Percentiles rank a stretch among this genome's conserved stretches.
Evolutionary conservation across 345 rosid genomes (phyloP).

Genomic region (Hirschfeldia incana): DNA sequence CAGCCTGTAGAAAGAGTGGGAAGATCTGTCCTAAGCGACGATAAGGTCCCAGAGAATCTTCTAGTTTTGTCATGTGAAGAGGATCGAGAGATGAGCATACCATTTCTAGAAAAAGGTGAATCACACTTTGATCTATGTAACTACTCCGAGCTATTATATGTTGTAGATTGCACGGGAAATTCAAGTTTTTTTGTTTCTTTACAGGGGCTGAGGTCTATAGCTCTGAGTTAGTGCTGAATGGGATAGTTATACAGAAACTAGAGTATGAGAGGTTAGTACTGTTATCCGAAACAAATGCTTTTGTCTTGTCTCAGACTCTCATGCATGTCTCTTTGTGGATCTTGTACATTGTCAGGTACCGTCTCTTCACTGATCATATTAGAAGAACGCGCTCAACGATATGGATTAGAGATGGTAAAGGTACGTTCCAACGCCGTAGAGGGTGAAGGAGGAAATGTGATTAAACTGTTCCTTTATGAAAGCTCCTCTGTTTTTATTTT

Average conservation of each 20-base stretch:
- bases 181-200: neutral
- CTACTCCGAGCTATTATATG: neutral
- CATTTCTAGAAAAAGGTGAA: constrained; percentile 81
- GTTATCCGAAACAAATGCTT: constrained; percentile 2
- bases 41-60: constrained; percentile 52
- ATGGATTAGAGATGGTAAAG: constrained; percentile 64
- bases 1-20: constrained; percentile 82
- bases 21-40: constrained; percentile 66
- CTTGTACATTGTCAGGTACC: constrained; percentile 54
- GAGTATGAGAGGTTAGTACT: constrained; percentile 79
- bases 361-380: constrained; percentile 63
- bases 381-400: constrained; percentile 69
- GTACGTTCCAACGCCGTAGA: constrained; percentile 43
- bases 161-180: neutral
- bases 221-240: constrained; percentile 81
- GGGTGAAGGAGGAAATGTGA: constrained; percentile 16
- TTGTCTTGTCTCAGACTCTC: constrained; percentile 14
- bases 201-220: constrained; percentile 79
- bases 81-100: constrained; percentile 55
- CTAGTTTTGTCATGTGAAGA: constrained; percentile 85
- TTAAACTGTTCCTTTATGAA: neutral
- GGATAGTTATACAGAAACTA: constrained; percentile 82
- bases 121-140: constrained; percentile 1
- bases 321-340: neutral
- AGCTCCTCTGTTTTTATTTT: constrained; percentile 16